phyloP scores from a whole-genome alignment of 176 grass and related monocot genomes.

The Oryza coarctata region DNA sequence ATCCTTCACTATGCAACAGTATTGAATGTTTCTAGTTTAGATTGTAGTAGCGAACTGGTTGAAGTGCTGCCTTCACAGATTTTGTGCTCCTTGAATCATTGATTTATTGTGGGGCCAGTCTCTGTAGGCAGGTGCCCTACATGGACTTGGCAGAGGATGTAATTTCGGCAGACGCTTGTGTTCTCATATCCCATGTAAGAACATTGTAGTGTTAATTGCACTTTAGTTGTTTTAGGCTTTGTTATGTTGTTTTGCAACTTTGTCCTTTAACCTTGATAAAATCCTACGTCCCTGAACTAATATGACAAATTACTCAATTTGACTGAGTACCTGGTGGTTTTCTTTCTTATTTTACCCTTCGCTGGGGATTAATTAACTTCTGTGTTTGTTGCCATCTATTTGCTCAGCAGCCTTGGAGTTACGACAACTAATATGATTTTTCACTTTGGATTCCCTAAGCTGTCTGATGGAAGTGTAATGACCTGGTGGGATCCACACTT shows the following conservation, averaged over 20 bases:
- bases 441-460: neutral
- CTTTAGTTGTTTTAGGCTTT: neutral
- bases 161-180: neutral
- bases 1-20: neutral
- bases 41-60: neutral
- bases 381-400: neutral
- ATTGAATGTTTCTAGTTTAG: neutral
- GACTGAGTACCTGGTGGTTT: neutral
- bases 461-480: neutral
- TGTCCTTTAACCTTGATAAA: neutral
- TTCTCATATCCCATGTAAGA: no score
- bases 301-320: neutral
- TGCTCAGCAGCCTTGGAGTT: neutral
- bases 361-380: neutral
- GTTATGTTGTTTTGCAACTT: neutral
- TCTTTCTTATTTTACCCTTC: neutral
- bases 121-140: neutral
- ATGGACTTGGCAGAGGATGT: neutral
- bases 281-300: neutral
- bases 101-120: neutral
- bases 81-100: neutral
- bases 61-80: neutral
- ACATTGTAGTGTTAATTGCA: slow-evolving; percentile 3
- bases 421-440: neutral
- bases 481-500: neutral